Conservation (phyloP, 164 flowering plant genomes). For the Liquidambar formosana region DNA sequence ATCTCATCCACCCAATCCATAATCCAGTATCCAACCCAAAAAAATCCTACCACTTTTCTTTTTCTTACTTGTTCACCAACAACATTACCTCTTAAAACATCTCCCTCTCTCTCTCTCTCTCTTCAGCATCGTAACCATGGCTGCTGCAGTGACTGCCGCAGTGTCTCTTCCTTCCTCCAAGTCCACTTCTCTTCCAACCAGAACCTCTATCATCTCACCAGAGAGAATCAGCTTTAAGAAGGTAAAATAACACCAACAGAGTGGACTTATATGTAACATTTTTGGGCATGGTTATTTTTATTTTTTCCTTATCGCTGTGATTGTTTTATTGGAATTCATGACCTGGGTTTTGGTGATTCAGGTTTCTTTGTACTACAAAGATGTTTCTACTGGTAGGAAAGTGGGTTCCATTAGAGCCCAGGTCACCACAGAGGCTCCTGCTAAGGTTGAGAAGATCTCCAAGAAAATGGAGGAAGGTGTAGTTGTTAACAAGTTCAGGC, state of each 20-base stretch:
- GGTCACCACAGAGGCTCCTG: conserved; percentile 81
- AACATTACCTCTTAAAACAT: conserved; percentile 5
- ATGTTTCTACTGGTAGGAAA: conserved; percentile 48
- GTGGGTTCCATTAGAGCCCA: conserved; percentile 74
- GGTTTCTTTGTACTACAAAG: conserved; percentile 47
- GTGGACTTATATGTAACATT: no score
- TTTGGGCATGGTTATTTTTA: not conserved
- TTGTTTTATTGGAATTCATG: conserved; percentile 4
- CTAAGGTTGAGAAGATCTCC: conserved; percentile 67
- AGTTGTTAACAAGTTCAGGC: conserved; percentile 80
- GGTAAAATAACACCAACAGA: conserved; percentile 33
- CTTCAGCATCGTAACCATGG: conserved; percentile 38
- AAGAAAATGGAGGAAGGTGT: conserved; percentile 93
- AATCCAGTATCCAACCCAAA: conserved; percentile 24
- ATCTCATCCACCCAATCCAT: conserved; percentile 70
- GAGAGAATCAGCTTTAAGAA: conserved; percentile 67
- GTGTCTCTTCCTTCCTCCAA: conserved; percentile 78
- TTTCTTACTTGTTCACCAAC: conserved; percentile 6
- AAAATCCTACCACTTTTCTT: conserved; percentile 3
- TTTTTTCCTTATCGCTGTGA: not conserved
- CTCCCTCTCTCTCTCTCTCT: conserved; percentile 4
- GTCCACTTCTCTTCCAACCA: conserved; percentile 60
- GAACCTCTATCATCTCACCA: conserved; percentile 46
- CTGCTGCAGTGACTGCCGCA: conserved; percentile 82
- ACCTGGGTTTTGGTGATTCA: conserved; percentile 26